A percentile compares a stretch with the other conserved stretches of the same genome.
Evolutionary conservation across 495 filamentous ascomycete species (phyloP).

Genomic region (Ramalina intermedia): DNA sequence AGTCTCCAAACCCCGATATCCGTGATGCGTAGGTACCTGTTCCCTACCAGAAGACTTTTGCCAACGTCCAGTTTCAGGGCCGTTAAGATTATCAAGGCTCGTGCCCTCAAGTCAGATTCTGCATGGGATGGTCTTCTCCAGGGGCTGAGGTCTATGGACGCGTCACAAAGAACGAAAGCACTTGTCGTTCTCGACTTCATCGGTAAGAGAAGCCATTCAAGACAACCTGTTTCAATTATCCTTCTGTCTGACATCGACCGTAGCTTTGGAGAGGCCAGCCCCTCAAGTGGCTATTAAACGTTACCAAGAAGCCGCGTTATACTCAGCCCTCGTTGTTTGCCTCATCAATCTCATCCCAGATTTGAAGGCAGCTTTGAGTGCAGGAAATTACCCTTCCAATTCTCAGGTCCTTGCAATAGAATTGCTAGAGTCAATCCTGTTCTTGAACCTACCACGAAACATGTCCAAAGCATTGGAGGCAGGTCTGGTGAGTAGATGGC

Average conservation of each 20-base stretch:
- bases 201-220: slow-evolving; percentile 4
- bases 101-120: slow-evolving; percentile 28
- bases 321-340: slow-evolving; percentile 30
- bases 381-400: slow-evolving; percentile 20
- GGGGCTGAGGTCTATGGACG: slow-evolving; percentile 27
- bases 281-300: too few relatives aligned
- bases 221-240: too few relatives aligned
- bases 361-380: slow-evolving; percentile 13
- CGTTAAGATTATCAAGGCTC: slow-evolving; percentile 34
- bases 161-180: slow-evolving; percentile 24
- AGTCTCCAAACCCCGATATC: slow-evolving; percentile 36
- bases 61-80: slow-evolving; percentile 20
- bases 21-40: slow-evolving; percentile 32
- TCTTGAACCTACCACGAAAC: not conserved
- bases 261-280: too few relatives aligned
- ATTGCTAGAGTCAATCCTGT: slow-evolving; percentile 2
- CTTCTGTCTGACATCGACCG: too few relatives aligned
- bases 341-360: slow-evolving; percentile 34
- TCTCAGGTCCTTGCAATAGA: slow-evolving; percentile 6
- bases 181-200: slow-evolving; percentile 32
- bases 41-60: not conserved
- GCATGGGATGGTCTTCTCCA: slow-evolving; percentile 28
- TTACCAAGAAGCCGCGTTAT: slow-evolving; percentile 2
- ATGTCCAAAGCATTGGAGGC: slow-evolving; percentile 22
- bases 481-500: slow-evolving; percentile 33